Conservation (phyloP, 257 asterid species). For the Jacaranda mimosifolia region DNA sequence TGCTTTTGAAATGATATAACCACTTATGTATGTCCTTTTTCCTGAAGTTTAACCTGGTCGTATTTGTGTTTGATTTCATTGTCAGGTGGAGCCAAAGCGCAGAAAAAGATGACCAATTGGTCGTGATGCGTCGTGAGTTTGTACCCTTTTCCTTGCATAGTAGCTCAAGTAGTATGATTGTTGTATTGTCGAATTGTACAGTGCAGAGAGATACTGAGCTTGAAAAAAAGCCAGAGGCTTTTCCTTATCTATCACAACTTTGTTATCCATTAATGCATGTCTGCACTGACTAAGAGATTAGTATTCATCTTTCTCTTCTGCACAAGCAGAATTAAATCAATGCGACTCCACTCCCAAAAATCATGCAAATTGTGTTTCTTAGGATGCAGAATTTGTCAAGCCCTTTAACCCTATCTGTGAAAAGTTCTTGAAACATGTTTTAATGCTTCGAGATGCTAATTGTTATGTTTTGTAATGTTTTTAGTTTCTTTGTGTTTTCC, state of each 20-base stretch:
- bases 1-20: background rate
- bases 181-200: slow-evolving; percentile 51
- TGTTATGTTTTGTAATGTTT: background rate
- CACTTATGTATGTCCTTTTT: background rate
- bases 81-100: slow-evolving; percentile 65
- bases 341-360: slow-evolving; percentile 2
- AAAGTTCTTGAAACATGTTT: background rate
- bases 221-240: slow-evolving; percentile 18
- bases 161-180: slow-evolving; percentile 38
- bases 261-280: slow-evolving; percentile 14
- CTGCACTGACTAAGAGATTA: slow-evolving; percentile 28
- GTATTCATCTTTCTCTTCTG: slow-evolving; percentile 24
- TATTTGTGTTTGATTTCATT: background rate
- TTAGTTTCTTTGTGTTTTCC: background rate
- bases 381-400: slow-evolving; percentile 16
- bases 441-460: background rate
- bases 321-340: slow-evolving; percentile 6
- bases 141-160: slow-evolving; percentile 37
- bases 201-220: slow-evolving; percentile 47
- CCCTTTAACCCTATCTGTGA: background rate
- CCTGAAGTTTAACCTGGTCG: background rate
- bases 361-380: slow-evolving; percentile 17
- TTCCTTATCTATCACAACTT: slow-evolving; percentile 23
- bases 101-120: slow-evolving; percentile 56
- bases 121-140: slow-evolving; percentile 15